These are phyloP conservation scores for Geoglossum cookeanum DNA, from an alignment of 2,329 filamentous ascomycete species.

Conservation along the genomic window DNA sequence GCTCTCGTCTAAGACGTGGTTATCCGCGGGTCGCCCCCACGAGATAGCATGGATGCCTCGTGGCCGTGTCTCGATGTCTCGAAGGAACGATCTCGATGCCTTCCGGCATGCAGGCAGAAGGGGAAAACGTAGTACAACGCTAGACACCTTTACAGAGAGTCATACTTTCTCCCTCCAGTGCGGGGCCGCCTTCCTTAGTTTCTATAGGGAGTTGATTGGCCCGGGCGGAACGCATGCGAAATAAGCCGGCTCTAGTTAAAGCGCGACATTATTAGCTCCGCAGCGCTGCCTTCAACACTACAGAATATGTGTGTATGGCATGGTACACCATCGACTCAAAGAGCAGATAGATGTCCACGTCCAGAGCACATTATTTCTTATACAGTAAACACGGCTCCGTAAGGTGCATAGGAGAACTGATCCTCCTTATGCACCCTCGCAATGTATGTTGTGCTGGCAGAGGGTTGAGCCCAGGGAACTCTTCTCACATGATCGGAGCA, in stretches of 20 bases:
- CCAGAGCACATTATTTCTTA: too few species aligned
- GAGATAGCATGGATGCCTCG: slow-evolving; percentile 1
- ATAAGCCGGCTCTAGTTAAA: neutral
- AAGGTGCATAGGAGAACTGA: neutral
- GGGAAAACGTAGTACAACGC: too few species aligned
- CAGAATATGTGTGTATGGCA: too few species aligned
- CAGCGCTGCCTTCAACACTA: too few species aligned
- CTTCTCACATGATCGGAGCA: neutral
- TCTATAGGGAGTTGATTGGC: neutral
- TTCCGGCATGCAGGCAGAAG: neutral
- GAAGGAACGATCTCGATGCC: neutral
- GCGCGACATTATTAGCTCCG: neutral
- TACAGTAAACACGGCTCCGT: too few species aligned
- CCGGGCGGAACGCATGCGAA: neutral
- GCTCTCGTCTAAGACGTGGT: neutral
- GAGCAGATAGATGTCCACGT: too few species aligned
- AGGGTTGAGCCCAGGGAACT: neutral
- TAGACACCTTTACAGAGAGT: too few species aligned
- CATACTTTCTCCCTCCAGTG: too few species aligned
- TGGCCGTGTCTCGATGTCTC: neutral
- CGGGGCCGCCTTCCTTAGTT: neutral
- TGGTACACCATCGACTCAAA: too few species aligned
- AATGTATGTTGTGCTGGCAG: slow-evolving; percentile 3
- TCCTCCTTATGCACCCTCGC: neutral
- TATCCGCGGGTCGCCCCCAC: neutral